Base-by-base conservation (phyloP, 768 basidiomycete species). In the Tulasnella sp. region DNA sequence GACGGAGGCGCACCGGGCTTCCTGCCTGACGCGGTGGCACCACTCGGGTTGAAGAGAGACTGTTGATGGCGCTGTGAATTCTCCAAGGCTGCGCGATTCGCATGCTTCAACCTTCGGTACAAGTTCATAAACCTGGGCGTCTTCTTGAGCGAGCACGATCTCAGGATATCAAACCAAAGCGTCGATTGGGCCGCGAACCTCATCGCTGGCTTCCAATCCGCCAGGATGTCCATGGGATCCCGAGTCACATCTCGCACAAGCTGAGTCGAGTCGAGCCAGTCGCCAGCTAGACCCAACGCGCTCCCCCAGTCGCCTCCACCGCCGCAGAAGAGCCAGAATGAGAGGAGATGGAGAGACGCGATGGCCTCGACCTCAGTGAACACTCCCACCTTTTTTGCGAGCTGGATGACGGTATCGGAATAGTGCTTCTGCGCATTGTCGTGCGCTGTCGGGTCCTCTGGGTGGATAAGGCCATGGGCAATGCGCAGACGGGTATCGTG, bases 131-230 rank as follows among this genome's bases (percentile, higher is more conserved):
- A 82, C 50, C 74, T 73, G 9, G 88, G 87, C 63, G 75, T 65
- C 63, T 76, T 73, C 21, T 78, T 21, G 19, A 61, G 44, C 34
- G 60, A 52, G 48, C 43, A 42, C 11, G 43, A 27, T 5, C 21
- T 41, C 17, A 61, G 53, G 43, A 90, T 86, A 68, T 91, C 88
- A 68, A 90, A 88, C 88, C 88, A 91, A 60, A 91, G 81, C n/a
- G 85, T 81, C 27, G 30, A 44, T 30, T 59, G 57, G 34, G 57
- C 57, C 11, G 57, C 57, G 31, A 59, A 59, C 49, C 57, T 30
- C 46, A 31, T 29, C 17, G 46, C 57, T 4, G 57, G 46, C 27
- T 30, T 30, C 57, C 46, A 59, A 44, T 50, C 30, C 8, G 48
- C 49, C 2, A 59, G 43, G 57, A 59, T 34, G 22, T 59, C 49